Evolutionary conservation across 768 basidiomycete species (phyloP).

Genomic region (Amanita thiersii): DNA sequence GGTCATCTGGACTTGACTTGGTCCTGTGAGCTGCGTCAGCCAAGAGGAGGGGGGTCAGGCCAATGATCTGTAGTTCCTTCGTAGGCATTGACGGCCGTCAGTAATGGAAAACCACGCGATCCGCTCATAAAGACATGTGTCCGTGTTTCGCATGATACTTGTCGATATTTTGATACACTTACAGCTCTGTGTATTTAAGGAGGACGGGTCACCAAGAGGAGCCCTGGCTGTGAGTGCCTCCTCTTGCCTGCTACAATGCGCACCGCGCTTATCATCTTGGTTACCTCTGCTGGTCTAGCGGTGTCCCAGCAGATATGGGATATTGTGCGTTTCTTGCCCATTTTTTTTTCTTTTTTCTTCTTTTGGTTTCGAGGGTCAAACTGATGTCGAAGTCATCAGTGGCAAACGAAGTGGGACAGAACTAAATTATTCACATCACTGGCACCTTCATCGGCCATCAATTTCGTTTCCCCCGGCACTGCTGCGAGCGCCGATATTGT

Average conservation of each 20-base stretch:
- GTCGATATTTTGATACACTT: too few species aligned
- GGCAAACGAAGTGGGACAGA: constrained; percentile 52
- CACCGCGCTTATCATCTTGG: background rate
- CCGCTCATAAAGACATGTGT: too few species aligned
- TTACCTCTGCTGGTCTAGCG: constrained; percentile 10
- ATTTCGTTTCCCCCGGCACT: constrained; percentile 49
- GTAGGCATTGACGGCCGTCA: too few species aligned
- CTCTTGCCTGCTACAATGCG: background rate
- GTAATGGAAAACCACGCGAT: too few species aligned
- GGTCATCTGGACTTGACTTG: too few species aligned
- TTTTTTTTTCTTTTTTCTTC: constrained; percentile 2
- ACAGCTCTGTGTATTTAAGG: too few species aligned
- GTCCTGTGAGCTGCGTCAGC: too few species aligned
- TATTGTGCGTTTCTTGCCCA: constrained; percentile 30
- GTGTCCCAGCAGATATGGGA: constrained; percentile 48
- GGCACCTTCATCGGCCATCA: constrained; percentile 39
- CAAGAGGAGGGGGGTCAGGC: too few species aligned
- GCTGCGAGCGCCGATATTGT: constrained; percentile 56
- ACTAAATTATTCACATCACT: constrained; percentile 44
- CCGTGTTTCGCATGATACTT: too few species aligned
- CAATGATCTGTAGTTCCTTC: too few species aligned
- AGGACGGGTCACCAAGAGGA: too few species aligned
- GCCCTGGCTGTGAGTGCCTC: too few species aligned
- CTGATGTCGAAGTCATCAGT: constrained; percentile 23
- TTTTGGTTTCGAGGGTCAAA: background rate